Evolutionary conservation across 371 early-diverging fungal species (phyloP), one percentile per base, ranked within the genome.

Genomic region (Mucor sp.): DNA sequence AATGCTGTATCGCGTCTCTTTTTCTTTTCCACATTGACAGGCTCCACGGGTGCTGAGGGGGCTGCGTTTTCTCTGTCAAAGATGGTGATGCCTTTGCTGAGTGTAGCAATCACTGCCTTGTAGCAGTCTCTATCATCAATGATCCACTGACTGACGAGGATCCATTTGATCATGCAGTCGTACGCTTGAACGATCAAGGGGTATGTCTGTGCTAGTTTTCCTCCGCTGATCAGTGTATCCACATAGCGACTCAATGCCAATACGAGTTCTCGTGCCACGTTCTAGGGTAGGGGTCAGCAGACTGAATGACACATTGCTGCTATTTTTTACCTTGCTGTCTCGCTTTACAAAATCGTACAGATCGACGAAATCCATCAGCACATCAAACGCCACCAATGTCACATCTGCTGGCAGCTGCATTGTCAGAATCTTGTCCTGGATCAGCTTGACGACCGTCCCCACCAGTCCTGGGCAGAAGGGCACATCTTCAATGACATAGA

Each of bases 401-500:
- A 93, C 91, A 62, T 92, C 93, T 1, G 87, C 79, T 0, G 90
- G 85, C 30, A 88, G 74, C 68, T 87, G 84, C 79, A 88, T 85
- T 0, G 87, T 86, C 58, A 89, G 62, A 15, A 89, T 85, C 87
- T 90, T 93, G 53, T 92, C 93, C 70, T 89, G 90, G 35, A 93
- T 91, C 5, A 85, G 72, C 58, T 88, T 87, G 30, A 93, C 87
- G 6, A 93, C 89, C 0, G 90, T 83, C 14, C 87, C 87, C 21
- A 89, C 89, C 17, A 91, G 72, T 3, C 91, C 90, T 8, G 91
- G 91, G 62, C 91, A 90, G 55, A 90, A 90, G 0, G 87, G 84
- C 6, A 88, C 91, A 75, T 94, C 93, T 66, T 94, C 92, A 37
- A 87, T 81, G 0, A 88, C 89, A 70, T 91, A 93, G n/a, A 89